Conservation (phyloP, 768 basidiomycete species). For the Dentipellis sp. region DNA sequence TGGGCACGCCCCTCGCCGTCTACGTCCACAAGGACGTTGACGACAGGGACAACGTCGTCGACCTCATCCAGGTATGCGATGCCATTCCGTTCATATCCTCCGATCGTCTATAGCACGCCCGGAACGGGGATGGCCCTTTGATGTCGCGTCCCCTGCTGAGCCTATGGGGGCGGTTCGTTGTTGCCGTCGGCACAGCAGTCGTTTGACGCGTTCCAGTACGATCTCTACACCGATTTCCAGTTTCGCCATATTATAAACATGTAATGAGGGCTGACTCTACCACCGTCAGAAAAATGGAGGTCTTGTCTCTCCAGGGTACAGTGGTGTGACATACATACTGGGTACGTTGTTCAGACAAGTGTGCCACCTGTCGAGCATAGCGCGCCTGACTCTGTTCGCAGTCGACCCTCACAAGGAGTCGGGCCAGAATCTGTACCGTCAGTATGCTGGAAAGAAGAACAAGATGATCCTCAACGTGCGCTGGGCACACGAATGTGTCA, state of each 20-base stretch:
- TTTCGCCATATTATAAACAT: not conserved
- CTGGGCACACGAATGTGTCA: constrained; percentile 76
- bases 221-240: not conserved
- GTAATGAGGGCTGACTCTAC: not conserved
- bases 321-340: constrained; percentile 70
- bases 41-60: constrained; percentile 54
- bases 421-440: constrained; percentile 73
- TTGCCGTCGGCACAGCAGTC: no score
- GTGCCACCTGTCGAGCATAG: not conserved
- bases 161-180: no score
- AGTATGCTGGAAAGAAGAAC: constrained; percentile 71
- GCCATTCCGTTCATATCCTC: no score
- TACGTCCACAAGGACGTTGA: constrained; percentile 78
- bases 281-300: constrained; percentile 65
- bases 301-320: constrained; percentile 63
- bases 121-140: no score
- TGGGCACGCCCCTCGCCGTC: constrained; percentile 64
- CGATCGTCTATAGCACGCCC: no score
- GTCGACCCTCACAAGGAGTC: constrained; percentile 74
- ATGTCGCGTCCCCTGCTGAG: no score
- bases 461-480: constrained; percentile 66
- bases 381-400: constrained; percentile 18
- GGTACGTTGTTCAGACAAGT: constrained; percentile 34
- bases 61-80: constrained; percentile 61
- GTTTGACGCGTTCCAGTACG: no score